Percentiles rank a stretch among this genome's conserved stretches.
phyloP scores from a whole-genome alignment of 108 stramenopile genomes.

The Seminavis robusta region DNA sequence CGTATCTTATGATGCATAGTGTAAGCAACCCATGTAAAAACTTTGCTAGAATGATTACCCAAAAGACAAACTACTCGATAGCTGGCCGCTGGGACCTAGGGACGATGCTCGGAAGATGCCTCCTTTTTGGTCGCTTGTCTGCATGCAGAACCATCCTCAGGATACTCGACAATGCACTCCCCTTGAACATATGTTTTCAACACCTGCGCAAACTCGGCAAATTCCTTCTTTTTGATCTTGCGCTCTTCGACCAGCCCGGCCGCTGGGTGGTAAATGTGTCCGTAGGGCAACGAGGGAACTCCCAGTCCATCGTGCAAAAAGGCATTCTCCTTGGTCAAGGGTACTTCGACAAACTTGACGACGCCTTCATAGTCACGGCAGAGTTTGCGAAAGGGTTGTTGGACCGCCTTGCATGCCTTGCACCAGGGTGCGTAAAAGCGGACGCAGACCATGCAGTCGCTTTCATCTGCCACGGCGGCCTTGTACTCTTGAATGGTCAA shows the following conservation, averaged over 20 bases:
- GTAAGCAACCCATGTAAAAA: no score
- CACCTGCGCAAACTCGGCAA: slow-evolving; percentile 42
- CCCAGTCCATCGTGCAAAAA: slow-evolving; percentile 68
- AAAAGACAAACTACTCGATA: no score
- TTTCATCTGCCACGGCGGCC: slow-evolving; percentile 19
- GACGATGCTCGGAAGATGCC: no score
- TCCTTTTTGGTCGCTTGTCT: no score
- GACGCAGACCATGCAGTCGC: slow-evolving; percentile 40
- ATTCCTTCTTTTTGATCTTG: slow-evolving; percentile 50
- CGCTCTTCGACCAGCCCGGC: slow-evolving; percentile 55
- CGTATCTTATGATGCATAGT: no score
- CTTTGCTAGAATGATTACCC: no score
- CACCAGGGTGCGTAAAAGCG: slow-evolving; percentile 71
- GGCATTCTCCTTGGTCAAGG: slow-evolving; percentile 58
- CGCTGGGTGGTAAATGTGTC: slow-evolving; percentile 70
- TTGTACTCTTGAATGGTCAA: no score
- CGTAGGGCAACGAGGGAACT: slow-evolving; percentile 60
- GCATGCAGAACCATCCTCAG: no score
- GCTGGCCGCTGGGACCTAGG: no score
- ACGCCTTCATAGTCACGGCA: slow-evolving; percentile 29
- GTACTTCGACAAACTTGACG: slow-evolving; percentile 76
- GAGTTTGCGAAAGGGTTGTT: slow-evolving; percentile 43
- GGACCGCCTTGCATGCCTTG: slow-evolving; percentile 60
- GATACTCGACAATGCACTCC: slow-evolving; percentile 40
- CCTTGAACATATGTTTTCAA: slow-evolving; percentile 48